Evolutionary conservation across 2,329 filamentous ascomycete genomes (phyloP).

Genomic region (Keithomyces neogunnii): DNA sequence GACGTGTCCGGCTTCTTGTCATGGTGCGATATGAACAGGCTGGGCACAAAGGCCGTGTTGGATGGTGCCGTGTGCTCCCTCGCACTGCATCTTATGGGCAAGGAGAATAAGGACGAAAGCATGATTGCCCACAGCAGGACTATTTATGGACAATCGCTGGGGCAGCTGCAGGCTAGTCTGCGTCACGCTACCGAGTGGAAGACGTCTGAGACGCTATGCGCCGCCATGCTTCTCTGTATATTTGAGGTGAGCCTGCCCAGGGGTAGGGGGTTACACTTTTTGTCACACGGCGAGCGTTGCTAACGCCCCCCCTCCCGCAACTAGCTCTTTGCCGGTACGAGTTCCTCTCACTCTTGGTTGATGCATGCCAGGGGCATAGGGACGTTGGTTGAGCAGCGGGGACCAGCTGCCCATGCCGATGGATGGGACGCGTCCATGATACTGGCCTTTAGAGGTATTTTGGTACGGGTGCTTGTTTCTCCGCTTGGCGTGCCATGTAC

Average conservation of each 20-base stretch:
- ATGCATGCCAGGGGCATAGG: slow-evolving; percentile 30
- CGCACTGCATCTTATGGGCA: slow-evolving; percentile 29
- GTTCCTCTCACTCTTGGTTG: slow-evolving; percentile 26
- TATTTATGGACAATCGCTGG: slow-evolving; percentile 29
- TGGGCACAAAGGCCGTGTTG: slow-evolving; percentile 26
- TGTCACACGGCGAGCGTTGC: background rate
- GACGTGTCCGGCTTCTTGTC: slow-evolving; percentile 16
- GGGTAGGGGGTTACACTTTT: background rate
- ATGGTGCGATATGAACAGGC: slow-evolving; percentile 17
- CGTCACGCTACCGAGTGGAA: slow-evolving; percentile 29
- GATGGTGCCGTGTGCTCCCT: slow-evolving; percentile 31
- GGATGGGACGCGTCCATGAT: slow-evolving; percentile 29
- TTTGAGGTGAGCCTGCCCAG: slow-evolving; percentile 24
- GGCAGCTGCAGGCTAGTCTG: slow-evolving; percentile 25
- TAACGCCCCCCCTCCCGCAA: background rate
- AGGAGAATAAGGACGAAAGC: slow-evolving; percentile 19
- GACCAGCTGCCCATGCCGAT: slow-evolving; percentile 23
- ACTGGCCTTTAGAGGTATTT: slow-evolving; percentile 26
- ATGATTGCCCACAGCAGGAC: slow-evolving; percentile 25
- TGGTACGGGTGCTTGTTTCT: slow-evolving; percentile 19
- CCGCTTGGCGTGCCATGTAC: background rate
- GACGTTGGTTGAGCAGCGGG: slow-evolving; percentile 29
- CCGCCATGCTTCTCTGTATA: slow-evolving; percentile 30
- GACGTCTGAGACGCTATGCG: slow-evolving; percentile 30
- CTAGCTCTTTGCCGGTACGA: slow-evolving; percentile 34